A percentile compares a stretch with the other conserved stretches of the same genome.
phyloP scores from a whole-genome alignment of 1,139 yeast species.

The Yamadazyma sp. region DNA sequence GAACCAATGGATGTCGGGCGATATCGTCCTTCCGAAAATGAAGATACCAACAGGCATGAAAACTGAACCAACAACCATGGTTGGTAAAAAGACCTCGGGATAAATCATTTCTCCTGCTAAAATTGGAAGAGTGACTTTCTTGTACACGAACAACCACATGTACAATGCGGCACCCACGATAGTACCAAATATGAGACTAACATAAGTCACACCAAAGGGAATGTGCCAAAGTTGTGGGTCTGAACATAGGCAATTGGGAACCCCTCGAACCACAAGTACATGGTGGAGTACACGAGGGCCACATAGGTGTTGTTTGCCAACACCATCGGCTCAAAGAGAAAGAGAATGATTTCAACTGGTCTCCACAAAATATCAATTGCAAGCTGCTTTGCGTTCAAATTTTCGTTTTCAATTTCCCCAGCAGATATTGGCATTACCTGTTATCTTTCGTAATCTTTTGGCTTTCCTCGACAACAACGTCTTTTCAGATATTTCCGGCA shows the following conservation, averaged over 20 bases:
- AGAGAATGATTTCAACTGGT: conserved; percentile 32
- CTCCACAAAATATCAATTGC: conserved; percentile 27
- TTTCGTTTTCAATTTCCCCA: conserved; percentile 41
- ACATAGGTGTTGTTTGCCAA: conserved; percentile 30
- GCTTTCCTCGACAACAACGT: conserved; percentile 51
- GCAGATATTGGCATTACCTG: conserved; percentile 43
- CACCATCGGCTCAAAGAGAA: conserved; percentile 32
- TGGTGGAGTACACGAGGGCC: conserved; percentile 29
- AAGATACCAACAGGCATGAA: conserved; percentile 32
- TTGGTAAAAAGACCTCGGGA: conserved; percentile 63
- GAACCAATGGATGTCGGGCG: conserved; percentile 31
- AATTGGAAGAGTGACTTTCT: conserved; percentile 25
- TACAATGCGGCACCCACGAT: conserved; percentile 23
- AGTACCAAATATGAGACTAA: conserved; percentile 22
- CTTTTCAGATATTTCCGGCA: conserved; percentile 53
- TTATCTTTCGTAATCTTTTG: conserved; percentile 39
- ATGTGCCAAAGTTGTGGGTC: conserved; percentile 27
- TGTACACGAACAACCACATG: conserved; percentile 19
- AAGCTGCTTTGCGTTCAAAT: conserved; percentile 23
- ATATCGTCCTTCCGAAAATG: conserved; percentile 33
- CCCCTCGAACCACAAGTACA: conserved; percentile 35
- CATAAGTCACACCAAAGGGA: conserved; percentile 23
- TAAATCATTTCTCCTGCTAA: conserved; percentile 36
- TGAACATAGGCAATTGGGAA: conserved; percentile 30
- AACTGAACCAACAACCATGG: conserved; percentile 37